These are phyloP conservation scores for Aspergillus bridgeri DNA, from an alignment of 495 filamentous ascomycete species.

Conservation along the genomic window DNA sequence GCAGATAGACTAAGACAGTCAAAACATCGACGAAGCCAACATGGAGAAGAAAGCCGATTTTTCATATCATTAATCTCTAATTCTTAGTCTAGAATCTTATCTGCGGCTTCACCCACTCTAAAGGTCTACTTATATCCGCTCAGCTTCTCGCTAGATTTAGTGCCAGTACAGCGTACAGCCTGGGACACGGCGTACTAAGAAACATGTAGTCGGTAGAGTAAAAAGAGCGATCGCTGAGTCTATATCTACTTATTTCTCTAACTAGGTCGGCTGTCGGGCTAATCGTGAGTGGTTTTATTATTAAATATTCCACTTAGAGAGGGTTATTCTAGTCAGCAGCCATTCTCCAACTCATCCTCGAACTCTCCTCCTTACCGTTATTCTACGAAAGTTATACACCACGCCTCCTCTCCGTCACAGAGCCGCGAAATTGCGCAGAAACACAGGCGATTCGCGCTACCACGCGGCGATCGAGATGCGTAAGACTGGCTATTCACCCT, in stretches of 20 bases:
- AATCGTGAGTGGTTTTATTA: conserved; percentile 29
- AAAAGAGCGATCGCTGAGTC: conserved; percentile 50
- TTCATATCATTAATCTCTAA: conserved; percentile 55
- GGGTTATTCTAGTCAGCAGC: conserved; percentile 52
- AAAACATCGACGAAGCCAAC: too few relatives aligned
- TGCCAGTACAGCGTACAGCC: conserved; percentile 34
- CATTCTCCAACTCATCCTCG: conserved; percentile 18
- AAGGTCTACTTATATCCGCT: conserved; percentile 40
- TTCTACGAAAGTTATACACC: background rate
- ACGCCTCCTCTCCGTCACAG: background rate
- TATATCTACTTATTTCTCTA: conserved; percentile 55
- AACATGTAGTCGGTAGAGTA: conserved; percentile 40
- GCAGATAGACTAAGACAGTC: too few relatives aligned
- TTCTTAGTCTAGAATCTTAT: conserved; percentile 53
- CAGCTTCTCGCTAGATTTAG: conserved; percentile 50
- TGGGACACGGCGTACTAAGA: conserved; percentile 47
- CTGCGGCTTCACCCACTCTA: conserved; percentile 44
- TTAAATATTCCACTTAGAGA: too few relatives aligned
- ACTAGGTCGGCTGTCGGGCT: conserved; percentile 53
- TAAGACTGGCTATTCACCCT: background rate
- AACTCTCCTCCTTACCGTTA: too few relatives aligned
- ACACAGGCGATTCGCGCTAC: background rate
- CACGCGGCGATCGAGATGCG: background rate
- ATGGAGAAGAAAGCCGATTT: conserved; percentile 42
- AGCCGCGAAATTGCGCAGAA: background rate